Evolutionary conservation across 116 monocot species (phyloP).

Genomic region (Thalassia testudinum): DNA sequence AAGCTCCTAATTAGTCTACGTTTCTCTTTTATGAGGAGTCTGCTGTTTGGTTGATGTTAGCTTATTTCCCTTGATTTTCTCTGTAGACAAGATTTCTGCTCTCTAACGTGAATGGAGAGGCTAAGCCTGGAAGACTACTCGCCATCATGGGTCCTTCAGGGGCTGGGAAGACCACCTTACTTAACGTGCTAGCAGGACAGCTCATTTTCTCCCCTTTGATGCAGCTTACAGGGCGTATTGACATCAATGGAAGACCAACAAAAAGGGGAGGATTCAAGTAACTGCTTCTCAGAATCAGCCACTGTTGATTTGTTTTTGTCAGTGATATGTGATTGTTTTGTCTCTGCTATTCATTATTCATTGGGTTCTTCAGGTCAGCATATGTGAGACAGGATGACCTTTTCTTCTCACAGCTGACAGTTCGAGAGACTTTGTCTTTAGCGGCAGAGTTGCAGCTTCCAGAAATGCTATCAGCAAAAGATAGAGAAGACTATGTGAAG

Average conservation of each 20-base stretch:
- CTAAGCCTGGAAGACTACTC: constrained; percentile 79
- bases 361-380: constrained; percentile 32
- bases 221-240: constrained; percentile 46
- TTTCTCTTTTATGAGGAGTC: too few relatives aligned
- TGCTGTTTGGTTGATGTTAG: too few relatives aligned
- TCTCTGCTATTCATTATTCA: too few relatives aligned
- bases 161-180: constrained; percentile 89
- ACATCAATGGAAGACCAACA: constrained; percentile 40
- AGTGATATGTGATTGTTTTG: too few relatives aligned
- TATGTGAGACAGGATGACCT: constrained; percentile 90
- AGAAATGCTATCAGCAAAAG: constrained; percentile 25
- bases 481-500: constrained; percentile 52
- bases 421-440: constrained; percentile 71
- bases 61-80: not conserved
- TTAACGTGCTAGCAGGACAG: constrained; percentile 92
- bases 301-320: too few relatives aligned
- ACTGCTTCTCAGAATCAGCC: not conserved
- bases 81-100: constrained; percentile 66
- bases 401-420: constrained; percentile 94
- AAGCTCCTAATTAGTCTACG: too few relatives aligned
- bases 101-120: constrained; percentile 77
- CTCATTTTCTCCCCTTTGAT: constrained; percentile 48
- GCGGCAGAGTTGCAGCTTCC: constrained; percentile 87
- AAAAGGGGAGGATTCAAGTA: constrained; percentile 49
- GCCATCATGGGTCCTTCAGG: constrained; percentile 97